These are phyloP conservation scores for Priceomyces fermenticarens DNA, from an alignment of 805 yeast genomes.

Conservation along the genomic window DNA sequence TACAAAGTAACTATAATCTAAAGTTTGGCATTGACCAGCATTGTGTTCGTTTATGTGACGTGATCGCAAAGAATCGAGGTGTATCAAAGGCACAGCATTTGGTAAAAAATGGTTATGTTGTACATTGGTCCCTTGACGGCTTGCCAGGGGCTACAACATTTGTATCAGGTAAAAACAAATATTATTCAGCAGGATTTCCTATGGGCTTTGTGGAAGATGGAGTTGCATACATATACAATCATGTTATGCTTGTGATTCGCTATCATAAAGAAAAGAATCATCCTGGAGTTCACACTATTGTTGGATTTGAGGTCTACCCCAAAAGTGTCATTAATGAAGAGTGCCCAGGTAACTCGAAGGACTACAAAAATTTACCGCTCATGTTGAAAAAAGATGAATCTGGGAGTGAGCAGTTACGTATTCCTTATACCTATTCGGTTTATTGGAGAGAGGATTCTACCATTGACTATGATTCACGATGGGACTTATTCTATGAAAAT, in stretches of 20 bases:
- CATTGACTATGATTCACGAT: conserved; percentile 63
- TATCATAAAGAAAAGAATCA: conserved; percentile 49
- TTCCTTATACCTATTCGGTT: conserved; percentile 82
- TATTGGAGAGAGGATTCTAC: conserved; percentile 82
- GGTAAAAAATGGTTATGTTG: conserved; percentile 68
- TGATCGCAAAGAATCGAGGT: conserved; percentile 46
- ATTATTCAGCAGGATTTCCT: conserved; percentile 85
- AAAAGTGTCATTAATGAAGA: conserved; percentile 63
- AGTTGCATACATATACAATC: conserved; percentile 65
- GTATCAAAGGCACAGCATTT: conserved; percentile 56
- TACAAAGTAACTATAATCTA: conserved; percentile 71
- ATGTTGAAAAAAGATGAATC: conserved; percentile 31
- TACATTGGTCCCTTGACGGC: conserved; percentile 80
- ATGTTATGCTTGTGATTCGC: conserved; percentile 75
- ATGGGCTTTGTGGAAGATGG: conserved; percentile 67
- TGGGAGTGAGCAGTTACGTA: conserved; percentile 30
- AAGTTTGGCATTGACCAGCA: conserved; percentile 60
- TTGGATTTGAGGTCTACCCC: conserved; percentile 89
- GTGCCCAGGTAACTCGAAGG: conserved; percentile 74
- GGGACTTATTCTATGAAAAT: conserved; percentile 67
- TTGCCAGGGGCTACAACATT: conserved; percentile 88
- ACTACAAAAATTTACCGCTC: conserved; percentile 56
- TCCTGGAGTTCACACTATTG: conserved; percentile 53
- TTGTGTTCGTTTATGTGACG: conserved; percentile 68
- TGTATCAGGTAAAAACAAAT: conserved; percentile 56